These are phyloP conservation scores for Suillus fuscotomentosus DNA, from an alignment of 768 basidiomycete genomes.

Conservation along the genomic window DNA sequence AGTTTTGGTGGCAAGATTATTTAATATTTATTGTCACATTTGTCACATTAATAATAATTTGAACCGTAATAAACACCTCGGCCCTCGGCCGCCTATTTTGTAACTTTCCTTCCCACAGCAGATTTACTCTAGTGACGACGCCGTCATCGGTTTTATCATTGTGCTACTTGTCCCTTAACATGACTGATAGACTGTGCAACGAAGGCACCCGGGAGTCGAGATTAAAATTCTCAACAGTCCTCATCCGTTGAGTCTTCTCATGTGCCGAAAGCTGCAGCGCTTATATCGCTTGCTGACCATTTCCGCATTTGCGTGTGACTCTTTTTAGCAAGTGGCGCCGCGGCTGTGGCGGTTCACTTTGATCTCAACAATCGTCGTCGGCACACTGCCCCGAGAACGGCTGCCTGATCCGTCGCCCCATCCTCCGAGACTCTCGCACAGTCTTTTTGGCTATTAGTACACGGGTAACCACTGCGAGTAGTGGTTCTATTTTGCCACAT, in stretches of 20 bases:
- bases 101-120: constrained; percentile 11
- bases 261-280: neutral
- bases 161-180: neutral
- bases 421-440: constrained; percentile 5
- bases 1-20: constrained; percentile 9
- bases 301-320: neutral
- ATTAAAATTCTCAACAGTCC: neutral
- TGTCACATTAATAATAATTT: constrained; percentile 16
- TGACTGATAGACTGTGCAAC: neutral
- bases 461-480: neutral
- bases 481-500: neutral
- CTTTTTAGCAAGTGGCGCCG: constrained; percentile 4
- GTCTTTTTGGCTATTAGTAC: neutral
- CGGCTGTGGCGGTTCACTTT: neutral
- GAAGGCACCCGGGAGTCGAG: neutral
- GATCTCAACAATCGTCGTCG: constrained; percentile 3
- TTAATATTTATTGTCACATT: constrained; percentile 26
- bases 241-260: neutral
- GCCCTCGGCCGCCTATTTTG: constrained; percentile 18
- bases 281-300: neutral
- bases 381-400: constrained; percentile 6
- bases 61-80: constrained; percentile 1
- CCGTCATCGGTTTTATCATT: neutral
- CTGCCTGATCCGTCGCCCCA: constrained; percentile 5
- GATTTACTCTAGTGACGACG: constrained; percentile 1